Evolutionary conservation across 73 alveolate genomes (phyloP).

Genomic region (Vitrella brassicaformis): DNA sequence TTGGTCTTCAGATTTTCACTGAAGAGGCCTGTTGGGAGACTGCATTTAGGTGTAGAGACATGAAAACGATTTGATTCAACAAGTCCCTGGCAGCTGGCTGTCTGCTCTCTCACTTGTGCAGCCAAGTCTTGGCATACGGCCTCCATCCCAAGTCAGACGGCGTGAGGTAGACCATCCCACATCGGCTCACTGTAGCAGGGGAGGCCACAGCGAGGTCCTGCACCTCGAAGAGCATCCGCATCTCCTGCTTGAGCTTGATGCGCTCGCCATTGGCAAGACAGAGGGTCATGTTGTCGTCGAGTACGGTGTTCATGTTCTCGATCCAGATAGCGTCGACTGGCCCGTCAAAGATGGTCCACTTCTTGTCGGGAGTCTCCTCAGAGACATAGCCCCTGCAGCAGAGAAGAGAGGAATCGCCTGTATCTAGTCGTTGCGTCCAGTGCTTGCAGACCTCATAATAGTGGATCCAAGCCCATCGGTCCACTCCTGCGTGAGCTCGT

Average conservation of each 20-base stretch:
- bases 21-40: background rate
- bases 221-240: conserved; percentile 97
- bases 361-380: conserved; percentile 70
- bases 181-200: conserved; percentile 98
- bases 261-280: conserved; percentile 98
- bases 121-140: conserved; percentile 32
- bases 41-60: too few relatives aligned
- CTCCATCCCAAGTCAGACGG: conserved; percentile 34
- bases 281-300: conserved; percentile 98
- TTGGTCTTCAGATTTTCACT: conserved; percentile 2
- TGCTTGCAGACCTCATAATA: conserved; percentile 55
- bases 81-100: too few relatives aligned
- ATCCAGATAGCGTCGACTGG: conserved; percentile 99
- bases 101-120: too few relatives aligned
- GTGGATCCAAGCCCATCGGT: conserved; percentile 93
- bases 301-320: conserved; percentile 99
- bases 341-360: conserved; percentile 99
- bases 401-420: too few relatives aligned
- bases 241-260: conserved; percentile 84
- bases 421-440: too few relatives aligned
- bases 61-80: too few relatives aligned
- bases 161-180: conserved; percentile 84
- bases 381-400: too few relatives aligned
- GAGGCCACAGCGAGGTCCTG: conserved; percentile 88
- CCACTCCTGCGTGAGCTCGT: conserved; percentile 81